A percentile compares a stretch with the other conserved stretches of the same genome.
phyloP scores from a whole-genome alignment of 208 protist species.

The Kentomonas sorsogonicus region DNA sequence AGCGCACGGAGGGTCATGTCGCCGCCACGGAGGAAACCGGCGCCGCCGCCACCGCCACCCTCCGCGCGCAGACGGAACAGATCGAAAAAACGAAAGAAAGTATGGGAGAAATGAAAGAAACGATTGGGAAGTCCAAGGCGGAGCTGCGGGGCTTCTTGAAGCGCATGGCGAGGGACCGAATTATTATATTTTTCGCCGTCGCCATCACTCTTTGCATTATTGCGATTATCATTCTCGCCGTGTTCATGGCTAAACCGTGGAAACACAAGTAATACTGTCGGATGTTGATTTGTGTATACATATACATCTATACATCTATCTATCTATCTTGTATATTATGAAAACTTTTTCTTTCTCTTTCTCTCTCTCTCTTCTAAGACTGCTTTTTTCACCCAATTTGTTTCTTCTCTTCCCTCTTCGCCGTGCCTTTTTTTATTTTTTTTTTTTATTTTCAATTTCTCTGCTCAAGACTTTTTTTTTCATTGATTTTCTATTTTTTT shows the following conservation, averaged over 20 bases:
- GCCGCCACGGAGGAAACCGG: slow-evolving; percentile 67
- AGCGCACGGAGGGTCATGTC: slow-evolving; percentile 51
- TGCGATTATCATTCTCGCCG: slow-evolving; percentile 51
- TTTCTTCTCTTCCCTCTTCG: no score
- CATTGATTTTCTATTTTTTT: neutral
- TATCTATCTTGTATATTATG: no score
- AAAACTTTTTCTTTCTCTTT: no score
- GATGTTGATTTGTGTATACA: neutral
- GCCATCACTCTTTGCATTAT: slow-evolving; percentile 80
- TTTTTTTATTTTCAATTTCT: no score
- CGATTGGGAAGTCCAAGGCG: slow-evolving; percentile 28
- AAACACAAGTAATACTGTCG: slow-evolving; percentile 1
- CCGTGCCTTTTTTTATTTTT: no score
- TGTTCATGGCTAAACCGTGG: slow-evolving; percentile 30
- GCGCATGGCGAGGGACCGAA: slow-evolving; percentile 75
- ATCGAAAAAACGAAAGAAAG: slow-evolving; percentile 59
- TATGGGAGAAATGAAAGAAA: slow-evolving; percentile 41
- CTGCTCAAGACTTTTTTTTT: neutral
- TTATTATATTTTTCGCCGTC: slow-evolving; percentile 79
- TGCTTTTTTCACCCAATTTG: no score
- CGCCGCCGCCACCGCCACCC: slow-evolving; percentile 45
- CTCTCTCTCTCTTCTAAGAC: no score
- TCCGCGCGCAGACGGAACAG: slow-evolving; percentile 69
- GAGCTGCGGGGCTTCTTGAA: slow-evolving; percentile 67
- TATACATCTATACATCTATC: neutral